Evolutionary conservation across 2,329 filamentous ascomycete species (phyloP).

Genomic region (Biscogniauxia sp.): DNA sequence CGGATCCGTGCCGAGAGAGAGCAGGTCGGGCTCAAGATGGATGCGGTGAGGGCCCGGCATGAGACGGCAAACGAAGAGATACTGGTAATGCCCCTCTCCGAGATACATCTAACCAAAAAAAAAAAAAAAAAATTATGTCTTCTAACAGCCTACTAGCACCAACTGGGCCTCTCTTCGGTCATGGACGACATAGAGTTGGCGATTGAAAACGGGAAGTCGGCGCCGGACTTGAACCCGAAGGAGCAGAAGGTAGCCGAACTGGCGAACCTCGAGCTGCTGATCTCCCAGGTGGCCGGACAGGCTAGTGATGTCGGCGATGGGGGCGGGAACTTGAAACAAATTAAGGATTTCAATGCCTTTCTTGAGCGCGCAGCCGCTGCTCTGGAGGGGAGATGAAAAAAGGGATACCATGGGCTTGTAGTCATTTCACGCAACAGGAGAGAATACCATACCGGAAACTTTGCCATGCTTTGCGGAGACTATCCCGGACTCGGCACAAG

Average conservation of each 20-base stretch:
- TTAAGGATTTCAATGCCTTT: constrained; percentile 62
- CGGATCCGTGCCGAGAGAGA: constrained; percentile 58
- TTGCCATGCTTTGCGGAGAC: background rate
- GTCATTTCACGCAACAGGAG: background rate
- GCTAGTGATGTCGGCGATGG: constrained; percentile 48
- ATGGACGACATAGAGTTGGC: constrained; percentile 64
- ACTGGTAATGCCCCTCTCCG: constrained; percentile 40
- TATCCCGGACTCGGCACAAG: background rate
- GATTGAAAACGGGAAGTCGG: constrained; percentile 48
- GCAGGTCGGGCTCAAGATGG: constrained; percentile 60
- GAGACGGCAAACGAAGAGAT: constrained; percentile 52
- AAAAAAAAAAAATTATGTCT: no score
- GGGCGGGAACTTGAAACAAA: constrained; percentile 54
- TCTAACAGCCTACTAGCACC: constrained; percentile 34
- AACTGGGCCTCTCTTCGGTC: constrained; percentile 53
- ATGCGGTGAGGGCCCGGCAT: constrained; percentile 59
- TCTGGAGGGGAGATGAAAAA: constrained; percentile 44
- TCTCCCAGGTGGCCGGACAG: constrained; percentile 54
- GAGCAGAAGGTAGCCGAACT: constrained; percentile 50
- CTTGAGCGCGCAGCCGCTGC: constrained; percentile 58
- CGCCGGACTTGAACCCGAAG: constrained; percentile 43
- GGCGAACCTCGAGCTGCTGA: constrained; percentile 55
- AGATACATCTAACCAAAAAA: no score
- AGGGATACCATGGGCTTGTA: background rate
- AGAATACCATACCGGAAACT: background rate